phyloP scores from a whole-genome alignment of 1,284 basidiomycete genomes.

The Heterobasidion occidentale region DNA sequence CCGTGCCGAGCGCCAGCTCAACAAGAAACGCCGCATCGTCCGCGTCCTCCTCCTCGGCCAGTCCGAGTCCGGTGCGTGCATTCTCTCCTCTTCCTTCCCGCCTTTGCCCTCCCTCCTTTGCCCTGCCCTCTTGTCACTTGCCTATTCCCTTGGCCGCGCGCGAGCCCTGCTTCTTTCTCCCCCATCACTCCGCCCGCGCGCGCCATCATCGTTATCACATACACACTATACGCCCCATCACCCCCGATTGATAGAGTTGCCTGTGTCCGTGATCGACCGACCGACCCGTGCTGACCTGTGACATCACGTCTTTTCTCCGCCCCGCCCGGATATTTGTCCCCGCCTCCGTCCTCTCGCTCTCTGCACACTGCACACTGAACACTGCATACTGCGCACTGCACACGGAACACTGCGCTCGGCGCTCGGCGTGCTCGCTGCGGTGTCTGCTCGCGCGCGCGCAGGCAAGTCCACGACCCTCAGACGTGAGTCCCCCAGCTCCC shows the following conservation, averaged over 20 bases:
- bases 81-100: neutral
- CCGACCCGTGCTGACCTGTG: too few species aligned
- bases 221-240: neutral
- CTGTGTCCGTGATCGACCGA: too few species aligned
- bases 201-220: neutral
- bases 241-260: too few species aligned
- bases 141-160: neutral
- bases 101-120: neutral
- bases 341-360: neutral
- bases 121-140: too few species aligned
- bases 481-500: conserved; percentile 34
- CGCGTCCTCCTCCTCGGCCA: conserved; percentile 60
- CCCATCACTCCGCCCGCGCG: neutral
- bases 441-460: conserved; percentile 14
- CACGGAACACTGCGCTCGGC: too few species aligned
- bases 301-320: neutral
- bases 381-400: too few species aligned
- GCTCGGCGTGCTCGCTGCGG: too few species aligned
- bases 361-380: too few species aligned
- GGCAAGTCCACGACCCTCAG: conserved; percentile 71
- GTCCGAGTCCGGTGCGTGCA: conserved; percentile 59
- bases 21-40: conserved; percentile 53
- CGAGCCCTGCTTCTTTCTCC: neutral
- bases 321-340: neutral
- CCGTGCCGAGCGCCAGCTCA: conserved; percentile 44